phyloP scores from a whole-genome alignment of 495 filamentous ascomycete genomes.

The Lepraria neglecta region DNA sequence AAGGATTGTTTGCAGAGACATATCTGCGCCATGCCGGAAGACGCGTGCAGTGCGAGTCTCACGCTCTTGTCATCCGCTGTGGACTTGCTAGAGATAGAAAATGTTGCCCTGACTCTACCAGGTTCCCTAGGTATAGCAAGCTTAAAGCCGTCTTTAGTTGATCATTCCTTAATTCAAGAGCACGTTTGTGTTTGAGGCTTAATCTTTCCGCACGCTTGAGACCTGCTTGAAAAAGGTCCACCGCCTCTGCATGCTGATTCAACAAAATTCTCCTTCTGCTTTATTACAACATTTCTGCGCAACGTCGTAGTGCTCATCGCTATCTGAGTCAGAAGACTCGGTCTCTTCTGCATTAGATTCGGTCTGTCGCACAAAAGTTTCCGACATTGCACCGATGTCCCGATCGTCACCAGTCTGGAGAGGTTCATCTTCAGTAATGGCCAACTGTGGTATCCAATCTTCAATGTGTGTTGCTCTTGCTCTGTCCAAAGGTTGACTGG shows the following conservation, averaged over 20 bases:
- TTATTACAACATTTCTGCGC: neutral
- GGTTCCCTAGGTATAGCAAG: neutral
- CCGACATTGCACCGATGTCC: neutral
- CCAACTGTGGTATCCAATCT: conserved; percentile 7
- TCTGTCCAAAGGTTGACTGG: neutral
- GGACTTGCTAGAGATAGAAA: neutral
- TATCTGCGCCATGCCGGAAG: neutral
- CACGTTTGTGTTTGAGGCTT: neutral
- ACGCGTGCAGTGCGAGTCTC: neutral
- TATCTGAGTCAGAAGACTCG: conserved; percentile 6
- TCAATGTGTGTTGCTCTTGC: neutral
- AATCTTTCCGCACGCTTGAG: neutral
- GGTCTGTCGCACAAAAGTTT: neutral
- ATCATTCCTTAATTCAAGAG: neutral
- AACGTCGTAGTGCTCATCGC: neutral
- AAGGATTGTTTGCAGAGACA: conserved; percentile 1
- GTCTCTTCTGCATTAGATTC: neutral
- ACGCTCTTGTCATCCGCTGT: neutral
- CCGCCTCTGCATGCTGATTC: conserved; percentile 3
- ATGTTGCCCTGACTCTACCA: neutral
- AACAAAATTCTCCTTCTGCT: neutral
- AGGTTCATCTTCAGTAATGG: neutral
- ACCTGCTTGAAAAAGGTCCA: conserved; percentile 2
- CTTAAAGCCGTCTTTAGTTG: neutral
- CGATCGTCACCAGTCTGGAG: neutral